phyloP scores from a whole-genome alignment of 129 eudicot genomes.

The Rutidosis leptorrhynchoides region DNA sequence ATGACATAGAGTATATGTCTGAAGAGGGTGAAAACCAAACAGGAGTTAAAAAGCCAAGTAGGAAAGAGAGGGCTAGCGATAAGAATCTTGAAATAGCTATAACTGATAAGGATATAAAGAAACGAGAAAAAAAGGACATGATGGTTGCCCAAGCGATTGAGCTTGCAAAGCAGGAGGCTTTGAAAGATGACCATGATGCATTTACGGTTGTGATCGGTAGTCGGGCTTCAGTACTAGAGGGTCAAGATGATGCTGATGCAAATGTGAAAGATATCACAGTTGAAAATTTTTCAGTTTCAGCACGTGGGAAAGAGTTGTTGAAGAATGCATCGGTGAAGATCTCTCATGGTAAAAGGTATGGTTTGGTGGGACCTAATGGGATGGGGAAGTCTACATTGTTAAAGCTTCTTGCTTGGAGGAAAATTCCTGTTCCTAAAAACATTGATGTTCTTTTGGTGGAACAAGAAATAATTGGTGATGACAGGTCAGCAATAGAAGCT shows the following conservation, averaged over 20 bases:
- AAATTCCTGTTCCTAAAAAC: conserved; percentile 19
- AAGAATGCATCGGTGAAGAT: conserved; percentile 12
- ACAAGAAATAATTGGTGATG: conserved; percentile 19
- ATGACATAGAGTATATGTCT: neutral
- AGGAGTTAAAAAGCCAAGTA: neutral
- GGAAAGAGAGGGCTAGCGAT: conserved; percentile 12
- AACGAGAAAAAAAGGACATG: conserved; percentile 13
- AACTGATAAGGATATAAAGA: conserved; percentile 1
- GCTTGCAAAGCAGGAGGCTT: conserved; percentile 11
- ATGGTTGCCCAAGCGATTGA: conserved; percentile 4
- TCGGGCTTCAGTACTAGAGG: conserved; percentile 9
- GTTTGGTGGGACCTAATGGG: conserved; percentile 19
- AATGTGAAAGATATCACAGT: conserved; percentile 17
- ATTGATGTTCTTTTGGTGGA: conserved; percentile 8
- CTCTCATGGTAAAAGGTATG: conserved; percentile 19
- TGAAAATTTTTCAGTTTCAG: conserved; percentile 13
- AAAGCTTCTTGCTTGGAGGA: conserved; percentile 19
- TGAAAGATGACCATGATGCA: conserved; percentile 14
- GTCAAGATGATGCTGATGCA: conserved; percentile 20
- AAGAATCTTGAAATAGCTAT: conserved; percentile 7
- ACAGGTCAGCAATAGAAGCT: conserved; percentile 12
- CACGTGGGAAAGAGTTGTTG: conserved; percentile 16
- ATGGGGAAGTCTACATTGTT: conserved; percentile 15
- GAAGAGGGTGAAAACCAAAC: conserved; percentile 12
- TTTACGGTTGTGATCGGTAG: conserved; percentile 10